Base-by-base conservation (phyloP, 2,329 filamentous ascomycete genomes). In the Colletotrichum magnum region DNA sequence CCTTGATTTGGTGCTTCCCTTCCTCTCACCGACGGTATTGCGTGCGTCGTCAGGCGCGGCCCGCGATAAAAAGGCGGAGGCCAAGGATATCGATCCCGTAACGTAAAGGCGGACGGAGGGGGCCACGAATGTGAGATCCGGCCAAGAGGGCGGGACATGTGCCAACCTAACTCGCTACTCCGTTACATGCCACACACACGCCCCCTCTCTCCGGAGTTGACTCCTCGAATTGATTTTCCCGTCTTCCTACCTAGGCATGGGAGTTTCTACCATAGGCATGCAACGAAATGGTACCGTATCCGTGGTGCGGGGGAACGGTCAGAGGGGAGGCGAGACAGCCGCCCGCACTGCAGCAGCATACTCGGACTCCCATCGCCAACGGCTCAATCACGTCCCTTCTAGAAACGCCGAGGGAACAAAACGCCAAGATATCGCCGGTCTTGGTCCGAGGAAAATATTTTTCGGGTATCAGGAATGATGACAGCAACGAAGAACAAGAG, bases 31-130 rank as follows among this genome's bases (percentile, higher is more conserved):
- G 54, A 54, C 21, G 9, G 39, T 6, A 18, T 50, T 68, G 28
- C n/a, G 15, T 47, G 56, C 50, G 50, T 58, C 59, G 64, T 57
- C 62, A 56, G 56, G 54, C 66, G 66, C 61, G 66, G 61, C 54
- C 61, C 41, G 62, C 41, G 13, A 28, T 6, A 15, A 53, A 41
- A 36, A 52, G 36, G 28, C 36, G 36, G 54, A 4, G 15, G 43
- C 51, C 43, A 13, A 51, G 28, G 36, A 32, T 52, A 24, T 24
- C 21, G 2, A 24, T 24, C 21, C 21, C 21, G 21, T 24, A 36
- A 32, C 28, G 28, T 32, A 32, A 18, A 18, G 18, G 18, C 28
- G 7, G 10, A 32, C 32, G 32, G 32, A 36, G 7, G 32, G 32
- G 32, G 21, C 2, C 21, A 4, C 21, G 9, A 36, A 36, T 36